Evolutionary conservation across 2,329 filamentous ascomycete genomes (phyloP), one percentile per base, ranked within the genome.

Genomic region (Septoria petroselini): DNA sequence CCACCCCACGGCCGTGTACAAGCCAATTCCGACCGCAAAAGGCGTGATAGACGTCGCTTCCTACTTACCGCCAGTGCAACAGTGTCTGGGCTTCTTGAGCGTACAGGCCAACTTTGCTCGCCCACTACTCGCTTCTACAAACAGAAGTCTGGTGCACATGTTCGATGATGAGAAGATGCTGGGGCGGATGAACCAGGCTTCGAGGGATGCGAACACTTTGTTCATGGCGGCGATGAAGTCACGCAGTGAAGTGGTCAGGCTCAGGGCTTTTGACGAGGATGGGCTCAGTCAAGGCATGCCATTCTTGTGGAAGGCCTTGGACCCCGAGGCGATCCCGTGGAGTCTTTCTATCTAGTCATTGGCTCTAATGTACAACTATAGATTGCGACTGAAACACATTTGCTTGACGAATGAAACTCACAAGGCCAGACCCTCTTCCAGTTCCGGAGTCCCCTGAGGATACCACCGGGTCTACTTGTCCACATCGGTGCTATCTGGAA

Each of bases 241-340:
- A 3, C 66, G 75, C 34, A 75, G 73, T 58, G 45, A 59, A 2
- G 54, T 62, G 21, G 61, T 76, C 7, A 61, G 61, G n/a, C 61
- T 49, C 4, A 67, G 72, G n/a, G 53, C 17, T 0, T 77, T 78
- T 60, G 73, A 73, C 51, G 49, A 48, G 2, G 39, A 71, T 4
- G 75, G 74, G 0, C 63, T 77, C 37, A 69, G 67, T 54, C 66
- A 71, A 52, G 73, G 73, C 1, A 76, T 75, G 73, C 75, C 75
- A 5, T 76, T 76, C 53, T 38, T 76, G 1, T 77, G 67, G 66
- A 62, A 61, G 34, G 59, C 59, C 30, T 45, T 66, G 44, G 63
- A 67, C 44, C 65, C 65, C 6, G 58, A 52, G 23, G 52, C 57
- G 14, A 47, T 51, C n/a, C 54, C 61, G 38, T 57, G 56, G 50